phyloP scores from a whole-genome alignment of 805 yeast genomes.

The Pichia nakasei region DNA sequence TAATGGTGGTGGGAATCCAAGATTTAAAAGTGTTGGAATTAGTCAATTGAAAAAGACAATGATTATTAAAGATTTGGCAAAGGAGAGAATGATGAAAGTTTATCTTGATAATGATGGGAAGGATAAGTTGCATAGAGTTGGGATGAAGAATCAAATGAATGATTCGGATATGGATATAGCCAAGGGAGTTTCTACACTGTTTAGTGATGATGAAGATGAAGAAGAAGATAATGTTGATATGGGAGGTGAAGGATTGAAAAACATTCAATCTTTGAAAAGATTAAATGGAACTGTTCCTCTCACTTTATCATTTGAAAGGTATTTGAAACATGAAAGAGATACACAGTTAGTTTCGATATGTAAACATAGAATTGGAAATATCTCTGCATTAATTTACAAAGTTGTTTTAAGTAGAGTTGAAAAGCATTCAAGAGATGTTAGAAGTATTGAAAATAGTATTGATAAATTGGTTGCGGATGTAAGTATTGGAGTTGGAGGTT shows the following conservation, averaged over 20 bases:
- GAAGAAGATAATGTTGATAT: neutral
- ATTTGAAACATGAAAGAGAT: constrained; percentile 57
- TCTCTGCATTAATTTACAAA: constrained; percentile 57
- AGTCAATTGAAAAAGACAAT: constrained; percentile 44
- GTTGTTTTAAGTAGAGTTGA: constrained; percentile 52
- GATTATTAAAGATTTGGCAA: constrained; percentile 55
- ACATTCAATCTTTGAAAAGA: constrained; percentile 22
- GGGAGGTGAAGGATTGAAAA: neutral
- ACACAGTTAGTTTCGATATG: constrained; percentile 55
- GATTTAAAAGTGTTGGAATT: constrained; percentile 6
- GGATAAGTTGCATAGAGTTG: constrained; percentile 8
- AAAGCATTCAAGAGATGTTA: constrained; percentile 30
- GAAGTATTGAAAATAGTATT: constrained; percentile 13
- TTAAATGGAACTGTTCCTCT: constrained; percentile 45
- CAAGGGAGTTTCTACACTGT: constrained; percentile 1
- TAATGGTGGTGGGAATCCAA: constrained; percentile 1
- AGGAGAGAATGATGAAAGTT: constrained; percentile 19
- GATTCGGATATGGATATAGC: constrained; percentile 10
- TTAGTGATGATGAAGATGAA: constrained; percentile 7
- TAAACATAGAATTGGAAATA: constrained; percentile 57
- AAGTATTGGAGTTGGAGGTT: constrained; percentile 16
- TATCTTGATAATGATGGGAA: constrained; percentile 5
- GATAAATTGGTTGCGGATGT: constrained; percentile 24
- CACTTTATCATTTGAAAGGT: constrained; percentile 57
- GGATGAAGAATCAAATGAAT: constrained; percentile 11